These are phyloP conservation scores for Leishmania gerbilli DNA, from an alignment of 208 protist genomes.

Conservation along the genomic window DNA sequence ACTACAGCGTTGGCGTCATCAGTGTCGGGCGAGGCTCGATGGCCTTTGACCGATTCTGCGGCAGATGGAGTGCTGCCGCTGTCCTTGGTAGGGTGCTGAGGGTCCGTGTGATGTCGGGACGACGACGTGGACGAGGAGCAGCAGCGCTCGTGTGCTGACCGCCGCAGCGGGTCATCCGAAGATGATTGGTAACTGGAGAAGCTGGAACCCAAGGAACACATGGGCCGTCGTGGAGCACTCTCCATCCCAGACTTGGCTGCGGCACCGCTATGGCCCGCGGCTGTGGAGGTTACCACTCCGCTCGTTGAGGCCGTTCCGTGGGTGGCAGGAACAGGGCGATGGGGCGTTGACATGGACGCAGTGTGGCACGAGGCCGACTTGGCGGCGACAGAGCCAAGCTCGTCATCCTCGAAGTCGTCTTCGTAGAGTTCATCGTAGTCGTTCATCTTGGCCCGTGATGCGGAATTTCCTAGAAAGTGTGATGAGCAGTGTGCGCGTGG, in stretches of 20 bases:
- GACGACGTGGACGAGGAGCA: not conserved
- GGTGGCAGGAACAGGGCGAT: not conserved
- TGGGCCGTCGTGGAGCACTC: not conserved
- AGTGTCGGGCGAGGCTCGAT: not conserved
- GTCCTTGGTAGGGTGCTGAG: not conserved
- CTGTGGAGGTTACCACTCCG: not conserved
- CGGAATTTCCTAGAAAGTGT: not conserved
- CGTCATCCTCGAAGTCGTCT: constrained; percentile 28
- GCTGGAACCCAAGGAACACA: not conserved
- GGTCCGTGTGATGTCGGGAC: not conserved
- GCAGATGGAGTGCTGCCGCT: not conserved
- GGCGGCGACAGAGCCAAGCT: not conserved
- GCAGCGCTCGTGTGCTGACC: not conserved
- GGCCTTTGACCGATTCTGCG: too few relatives aligned
- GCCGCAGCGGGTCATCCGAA: not conserved
- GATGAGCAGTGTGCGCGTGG: not conserved
- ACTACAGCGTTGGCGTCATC: not conserved
- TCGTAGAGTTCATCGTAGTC: constrained; percentile 22
- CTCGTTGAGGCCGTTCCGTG: not conserved
- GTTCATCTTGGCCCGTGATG: constrained; percentile 5
- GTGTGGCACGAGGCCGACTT: not conserved
- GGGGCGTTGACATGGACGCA: not conserved
- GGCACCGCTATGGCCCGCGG: not conserved
- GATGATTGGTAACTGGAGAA: constrained; percentile 16
- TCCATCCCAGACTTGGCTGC: not conserved